Evolutionary conservation across 257 asterid genomes (phyloP).

Genomic region (Solanum pinnatisectum): DNA sequence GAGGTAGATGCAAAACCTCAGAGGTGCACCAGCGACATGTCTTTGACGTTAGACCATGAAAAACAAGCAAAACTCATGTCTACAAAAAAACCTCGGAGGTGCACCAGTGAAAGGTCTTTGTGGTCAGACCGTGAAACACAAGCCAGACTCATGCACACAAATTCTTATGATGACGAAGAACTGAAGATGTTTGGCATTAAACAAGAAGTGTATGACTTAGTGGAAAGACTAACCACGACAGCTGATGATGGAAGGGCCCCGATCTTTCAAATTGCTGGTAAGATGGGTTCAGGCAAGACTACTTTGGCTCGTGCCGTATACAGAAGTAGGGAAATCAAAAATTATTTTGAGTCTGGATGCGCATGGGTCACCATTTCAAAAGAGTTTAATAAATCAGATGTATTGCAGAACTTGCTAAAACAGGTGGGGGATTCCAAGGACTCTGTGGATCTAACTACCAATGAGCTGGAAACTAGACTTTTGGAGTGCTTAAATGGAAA

Average conservation of each 20-base stretch:
- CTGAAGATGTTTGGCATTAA: conserved; percentile 2
- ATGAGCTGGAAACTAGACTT: neutral
- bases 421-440: conserved; percentile 8
- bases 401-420: conserved; percentile 12
- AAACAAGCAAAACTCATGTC: neutral
- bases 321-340: conserved; percentile 1
- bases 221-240: neutral
- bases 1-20: neutral
- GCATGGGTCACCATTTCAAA: conserved; percentile 15
- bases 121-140: neutral
- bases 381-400: neutral
- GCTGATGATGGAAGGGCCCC: neutral
- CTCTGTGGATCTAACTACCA: neutral
- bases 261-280: conserved; percentile 16
- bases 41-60: neutral
- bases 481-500: neutral
- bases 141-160: neutral
- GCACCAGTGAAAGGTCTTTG: neutral
- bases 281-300: conserved; percentile 29
- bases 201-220: neutral
- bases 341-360: neutral
- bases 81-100: neutral
- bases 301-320: conserved; percentile 21
- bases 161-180: conserved; percentile 7
- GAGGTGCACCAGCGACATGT: neutral